Conservation (phyloP, 2,329 filamentous ascomycete species). For the Scleromitrula shiraiana region DNA sequence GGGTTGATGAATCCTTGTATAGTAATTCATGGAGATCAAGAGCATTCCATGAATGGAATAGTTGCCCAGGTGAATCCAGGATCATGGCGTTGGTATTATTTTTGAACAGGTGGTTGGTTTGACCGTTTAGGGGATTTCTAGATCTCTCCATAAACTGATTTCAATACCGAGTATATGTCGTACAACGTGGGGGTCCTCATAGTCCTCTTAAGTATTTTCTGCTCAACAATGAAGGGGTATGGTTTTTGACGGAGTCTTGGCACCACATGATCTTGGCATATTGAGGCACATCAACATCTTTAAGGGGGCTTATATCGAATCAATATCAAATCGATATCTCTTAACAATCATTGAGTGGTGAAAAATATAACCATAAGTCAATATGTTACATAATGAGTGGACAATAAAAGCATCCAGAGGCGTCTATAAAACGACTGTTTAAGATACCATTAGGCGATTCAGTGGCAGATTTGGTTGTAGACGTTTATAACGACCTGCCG, state of each 20-base stretch:
- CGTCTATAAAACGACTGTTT: background rate
- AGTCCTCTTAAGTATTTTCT: too few species aligned
- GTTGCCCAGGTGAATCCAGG: background rate
- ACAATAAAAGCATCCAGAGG: background rate
- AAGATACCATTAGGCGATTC: background rate
- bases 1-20: conserved; percentile 1
- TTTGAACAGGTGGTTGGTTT: background rate
- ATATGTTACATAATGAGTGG: background rate
- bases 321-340: background rate
- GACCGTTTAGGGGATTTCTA: background rate
- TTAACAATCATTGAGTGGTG: background rate
- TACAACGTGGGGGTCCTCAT: too few species aligned
- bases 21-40: background rate
- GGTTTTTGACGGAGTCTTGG: too few species aligned
- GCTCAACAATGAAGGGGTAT: too few species aligned
- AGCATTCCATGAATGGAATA: background rate
- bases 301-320: background rate
- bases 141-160: too few species aligned
- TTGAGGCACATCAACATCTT: too few species aligned
- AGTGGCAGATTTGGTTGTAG: too few species aligned
- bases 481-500: background rate
- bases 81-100: conserved; percentile 3
- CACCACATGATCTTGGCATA: too few species aligned
- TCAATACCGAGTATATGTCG: too few species aligned
- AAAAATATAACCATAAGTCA: background rate